These are phyloP conservation scores for Epichloe aotearoae DNA, from an alignment of 2,329 filamentous ascomycete genomes.

Conservation along the genomic window DNA sequence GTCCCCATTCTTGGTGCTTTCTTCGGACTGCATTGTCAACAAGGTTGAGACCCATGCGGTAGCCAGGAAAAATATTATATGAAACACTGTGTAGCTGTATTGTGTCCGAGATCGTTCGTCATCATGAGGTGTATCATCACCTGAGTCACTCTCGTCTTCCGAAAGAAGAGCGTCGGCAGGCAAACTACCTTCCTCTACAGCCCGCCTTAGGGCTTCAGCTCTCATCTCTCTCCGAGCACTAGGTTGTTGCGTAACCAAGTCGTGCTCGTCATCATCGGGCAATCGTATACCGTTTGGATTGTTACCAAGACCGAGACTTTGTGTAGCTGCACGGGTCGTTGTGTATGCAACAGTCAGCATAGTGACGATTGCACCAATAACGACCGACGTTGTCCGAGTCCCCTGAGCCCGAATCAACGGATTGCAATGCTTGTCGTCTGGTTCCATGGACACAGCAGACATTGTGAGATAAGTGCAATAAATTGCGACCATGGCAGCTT, in stretches of 20 bases:
- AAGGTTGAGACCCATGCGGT: conserved; percentile 93
- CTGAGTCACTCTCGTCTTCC: conserved; percentile 52
- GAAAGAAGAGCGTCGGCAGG: conserved; percentile 81
- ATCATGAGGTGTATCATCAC: conserved; percentile 54
- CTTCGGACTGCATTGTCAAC: conserved; percentile 60
- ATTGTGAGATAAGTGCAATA: conserved; percentile 99
- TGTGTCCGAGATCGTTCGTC: conserved; percentile 83
- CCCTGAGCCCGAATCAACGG: conserved; percentile 75
- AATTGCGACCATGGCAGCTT: conserved; percentile 90
- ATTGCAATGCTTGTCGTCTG: conserved; percentile 87
- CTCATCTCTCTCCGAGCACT: conserved; percentile 76
- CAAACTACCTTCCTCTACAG: conserved; percentile 82
- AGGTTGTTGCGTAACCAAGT: conserved; percentile 77
- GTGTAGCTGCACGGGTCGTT: conserved; percentile 88
- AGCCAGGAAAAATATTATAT: conserved; percentile 93
- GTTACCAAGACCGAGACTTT: conserved; percentile 63
- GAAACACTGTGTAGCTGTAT: conserved; percentile 94
- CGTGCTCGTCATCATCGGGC: conserved; percentile 68
- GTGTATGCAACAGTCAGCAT: conserved; percentile 97
- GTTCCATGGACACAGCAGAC: conserved; percentile 97
- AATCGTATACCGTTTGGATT: conserved; percentile 38
- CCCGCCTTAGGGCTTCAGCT: conserved; percentile 76
- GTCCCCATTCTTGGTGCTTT: conserved; percentile 48
- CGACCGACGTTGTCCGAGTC: conserved; percentile 77
- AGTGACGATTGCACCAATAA: conserved; percentile 88